Percentiles rank a stretch among this genome's conserved stretches.
Evolutionary conservation across 148 eudicot genomes (phyloP).

Genomic region (Chenopodium quinoa): DNA sequence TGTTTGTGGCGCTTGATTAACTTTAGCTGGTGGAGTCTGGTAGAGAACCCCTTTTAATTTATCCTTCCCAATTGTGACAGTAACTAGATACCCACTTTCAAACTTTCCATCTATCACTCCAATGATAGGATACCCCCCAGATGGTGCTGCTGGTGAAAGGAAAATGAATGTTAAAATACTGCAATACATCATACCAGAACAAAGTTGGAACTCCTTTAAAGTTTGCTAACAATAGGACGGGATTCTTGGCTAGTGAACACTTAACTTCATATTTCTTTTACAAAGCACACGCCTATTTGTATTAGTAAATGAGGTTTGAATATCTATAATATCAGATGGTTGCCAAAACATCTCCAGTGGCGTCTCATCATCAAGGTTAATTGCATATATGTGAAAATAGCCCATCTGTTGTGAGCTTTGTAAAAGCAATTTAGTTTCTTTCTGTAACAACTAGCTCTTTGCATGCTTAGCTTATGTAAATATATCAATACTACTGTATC

Average conservation of each 20-base stretch:
- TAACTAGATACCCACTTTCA: conserved; percentile 90
- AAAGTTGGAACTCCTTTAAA: not conserved
- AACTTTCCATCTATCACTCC: conserved; percentile 97
- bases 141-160: conserved; percentile 29
- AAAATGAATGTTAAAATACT: conserved; percentile 8
- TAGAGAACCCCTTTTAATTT: conserved; percentile 81
- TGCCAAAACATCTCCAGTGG: not conserved
- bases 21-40: conserved; percentile 39
- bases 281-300: not conserved
- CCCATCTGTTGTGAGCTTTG: not conserved
- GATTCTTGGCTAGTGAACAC: not conserved
- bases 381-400: not conserved
- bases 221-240: not conserved
- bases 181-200: not conserved
- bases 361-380: not conserved
- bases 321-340: not conserved
- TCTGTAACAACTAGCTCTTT: too few relatives aligned
- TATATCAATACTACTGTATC: too few relatives aligned
- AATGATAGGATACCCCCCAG: conserved; percentile 43
- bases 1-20: conserved; percentile 20
- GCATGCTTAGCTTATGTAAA: too few relatives aligned
- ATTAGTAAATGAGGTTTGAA: not conserved
- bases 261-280: not conserved
- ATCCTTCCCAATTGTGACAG: conserved; percentile 71
- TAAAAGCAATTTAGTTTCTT: not conserved